Conservation (phyloP, 257 asterid species). For the Leonotis leonurus region DNA sequence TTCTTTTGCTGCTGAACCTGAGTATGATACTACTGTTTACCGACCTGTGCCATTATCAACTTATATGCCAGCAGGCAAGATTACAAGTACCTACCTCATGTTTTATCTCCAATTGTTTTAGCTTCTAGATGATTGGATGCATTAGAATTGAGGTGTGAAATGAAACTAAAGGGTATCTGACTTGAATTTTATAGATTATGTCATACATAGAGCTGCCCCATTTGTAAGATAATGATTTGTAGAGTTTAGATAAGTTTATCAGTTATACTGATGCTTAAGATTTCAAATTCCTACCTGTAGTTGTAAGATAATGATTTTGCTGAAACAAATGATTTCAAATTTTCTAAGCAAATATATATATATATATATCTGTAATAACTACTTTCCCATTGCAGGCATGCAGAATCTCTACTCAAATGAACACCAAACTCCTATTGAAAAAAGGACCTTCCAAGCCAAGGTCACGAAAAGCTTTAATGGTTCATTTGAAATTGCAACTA, state of each 20-base stretch:
- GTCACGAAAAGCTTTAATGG: conserved; percentile 58
- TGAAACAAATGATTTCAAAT: background rate
- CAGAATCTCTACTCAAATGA: conserved; percentile 47
- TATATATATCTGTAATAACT: conserved; percentile 9
- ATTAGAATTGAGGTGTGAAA: too few species aligned
- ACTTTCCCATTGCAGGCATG: conserved; percentile 37
- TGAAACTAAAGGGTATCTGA: too few species aligned
- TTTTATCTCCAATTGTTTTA: background rate
- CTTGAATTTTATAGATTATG: too few species aligned
- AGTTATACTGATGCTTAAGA: background rate
- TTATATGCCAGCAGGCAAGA: conserved; percentile 66
- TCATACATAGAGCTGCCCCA: too few species aligned
- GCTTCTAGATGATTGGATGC: background rate
- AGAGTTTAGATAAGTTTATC: background rate
- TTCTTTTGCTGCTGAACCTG: conserved; percentile 35
- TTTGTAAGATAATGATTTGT: background rate
- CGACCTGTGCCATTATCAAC: conserved; percentile 56
- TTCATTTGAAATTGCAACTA: conserved; percentile 73
- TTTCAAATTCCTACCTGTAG: background rate
- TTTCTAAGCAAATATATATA: background rate
- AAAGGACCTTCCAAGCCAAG: conserved; percentile 75
- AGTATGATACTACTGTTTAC: conserved; percentile 39
- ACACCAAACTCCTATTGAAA: conserved; percentile 48
- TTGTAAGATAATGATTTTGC: background rate
- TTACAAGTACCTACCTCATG: background rate